These are phyloP conservation scores for Delonix regia DNA, from an alignment of 306 rosid genomes.

Conservation along the genomic window DNA sequence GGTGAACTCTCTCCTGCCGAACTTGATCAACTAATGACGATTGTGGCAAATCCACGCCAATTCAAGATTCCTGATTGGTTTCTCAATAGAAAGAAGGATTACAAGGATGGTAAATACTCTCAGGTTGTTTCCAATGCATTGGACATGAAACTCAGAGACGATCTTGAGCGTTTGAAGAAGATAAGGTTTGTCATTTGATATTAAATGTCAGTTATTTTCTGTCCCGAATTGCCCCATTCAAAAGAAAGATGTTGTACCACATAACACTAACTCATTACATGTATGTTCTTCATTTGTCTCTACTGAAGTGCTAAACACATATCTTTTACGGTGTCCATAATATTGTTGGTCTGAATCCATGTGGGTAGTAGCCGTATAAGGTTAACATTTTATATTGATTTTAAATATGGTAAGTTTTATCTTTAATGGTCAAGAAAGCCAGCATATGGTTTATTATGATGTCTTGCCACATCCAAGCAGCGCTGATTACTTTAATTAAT, in stretches of 20 bases:
- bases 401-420: background rate
- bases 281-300: background rate
- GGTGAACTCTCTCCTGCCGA: constrained; percentile 26
- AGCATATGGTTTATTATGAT: background rate
- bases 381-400: background rate
- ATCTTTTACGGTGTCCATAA: background rate
- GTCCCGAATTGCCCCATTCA: background rate
- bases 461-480: background rate
- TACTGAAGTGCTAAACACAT: background rate
- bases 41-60: constrained; percentile 24
- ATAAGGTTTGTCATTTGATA: constrained; percentile 55
- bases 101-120: constrained; percentile 22
- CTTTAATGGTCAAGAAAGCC: background rate
- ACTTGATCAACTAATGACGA: constrained; percentile 20
- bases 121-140: constrained; percentile 52
- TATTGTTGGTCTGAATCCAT: background rate
- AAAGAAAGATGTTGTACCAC: background rate
- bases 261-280: background rate
- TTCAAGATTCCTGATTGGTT: constrained; percentile 28
- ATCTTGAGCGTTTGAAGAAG: constrained; percentile 89
- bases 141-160: constrained; percentile 90
- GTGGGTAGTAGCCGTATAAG: background rate
- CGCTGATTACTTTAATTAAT: background rate
- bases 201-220: background rate
- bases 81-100: constrained; percentile 28